Conservation (phyloP, 768 basidiomycete genomes). For the Lactifluus rugatus region DNA sequence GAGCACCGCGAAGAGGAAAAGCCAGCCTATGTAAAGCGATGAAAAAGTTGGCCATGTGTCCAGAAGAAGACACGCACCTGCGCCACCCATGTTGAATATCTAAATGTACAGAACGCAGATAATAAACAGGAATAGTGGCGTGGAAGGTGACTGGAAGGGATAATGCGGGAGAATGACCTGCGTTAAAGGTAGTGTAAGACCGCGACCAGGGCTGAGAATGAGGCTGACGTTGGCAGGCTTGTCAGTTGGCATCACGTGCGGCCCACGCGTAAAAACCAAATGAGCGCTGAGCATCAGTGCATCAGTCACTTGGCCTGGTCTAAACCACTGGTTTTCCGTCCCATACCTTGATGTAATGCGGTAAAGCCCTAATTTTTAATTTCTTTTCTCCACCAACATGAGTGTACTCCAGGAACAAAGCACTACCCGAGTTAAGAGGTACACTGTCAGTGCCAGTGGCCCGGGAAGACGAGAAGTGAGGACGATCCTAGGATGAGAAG, state of each 20-base stretch:
- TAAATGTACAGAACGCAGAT: constrained; percentile 3
- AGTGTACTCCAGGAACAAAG: background rate
- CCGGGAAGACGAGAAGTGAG: no score
- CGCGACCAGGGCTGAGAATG: background rate
- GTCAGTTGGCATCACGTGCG: background rate
- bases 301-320: no score
- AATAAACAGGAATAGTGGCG: background rate
- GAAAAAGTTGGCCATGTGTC: background rate
- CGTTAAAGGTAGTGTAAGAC: background rate
- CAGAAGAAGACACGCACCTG: constrained; percentile 29
- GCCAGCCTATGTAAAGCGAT: constrained; percentile 55
- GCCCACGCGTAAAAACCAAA: background rate
- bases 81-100: constrained; percentile 30
- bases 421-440: background rate
- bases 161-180: background rate
- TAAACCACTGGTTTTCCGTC: no score
- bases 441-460: no score
- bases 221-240: constrained; percentile 4
- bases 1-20: constrained; percentile 94
- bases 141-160: background rate
- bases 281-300: no score
- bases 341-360: no score
- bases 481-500: no score
- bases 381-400: no score
- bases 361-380: no score